Evolutionary conservation across 169 alveolate genomes (phyloP).

Genomic region (Plasmodium vivax): DNA sequence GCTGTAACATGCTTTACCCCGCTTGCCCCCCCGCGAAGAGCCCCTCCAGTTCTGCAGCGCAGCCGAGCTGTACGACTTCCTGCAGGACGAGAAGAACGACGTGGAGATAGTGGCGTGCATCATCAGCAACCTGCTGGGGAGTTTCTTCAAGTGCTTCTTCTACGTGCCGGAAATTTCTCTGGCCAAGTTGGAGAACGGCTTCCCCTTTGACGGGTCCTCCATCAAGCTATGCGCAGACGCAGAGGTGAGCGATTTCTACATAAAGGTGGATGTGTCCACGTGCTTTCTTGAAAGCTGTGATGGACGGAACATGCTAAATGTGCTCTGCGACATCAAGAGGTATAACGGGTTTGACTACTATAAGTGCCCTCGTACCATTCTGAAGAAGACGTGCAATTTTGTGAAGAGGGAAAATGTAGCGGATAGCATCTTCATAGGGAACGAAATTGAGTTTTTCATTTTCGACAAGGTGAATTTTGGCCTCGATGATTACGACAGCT

Average conservation of each 20-base stretch:
- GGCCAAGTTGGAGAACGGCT: constrained; percentile 74
- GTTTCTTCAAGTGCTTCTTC: constrained; percentile 54
- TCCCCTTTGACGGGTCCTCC: constrained; percentile 84
- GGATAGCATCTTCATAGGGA: constrained; percentile 80
- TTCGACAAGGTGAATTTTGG: constrained; percentile 81
- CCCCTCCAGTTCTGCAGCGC: neutral
- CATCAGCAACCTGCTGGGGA: constrained; percentile 48
- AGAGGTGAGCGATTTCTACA: constrained; percentile 77
- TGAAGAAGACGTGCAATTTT: constrained; percentile 43
- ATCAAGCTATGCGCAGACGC: constrained; percentile 75
- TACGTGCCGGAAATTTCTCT: constrained; percentile 55
- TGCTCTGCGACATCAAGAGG: constrained; percentile 69
- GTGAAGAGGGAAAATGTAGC: constrained; percentile 37
- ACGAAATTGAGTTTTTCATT: constrained; percentile 86
- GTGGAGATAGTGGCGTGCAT: constrained; percentile 61
- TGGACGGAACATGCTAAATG: constrained; percentile 72
- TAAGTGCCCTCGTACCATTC: constrained; percentile 77
- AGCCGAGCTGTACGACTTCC: constrained; percentile 13
- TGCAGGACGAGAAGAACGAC: constrained; percentile 18
- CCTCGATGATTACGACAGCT: constrained; percentile 74
- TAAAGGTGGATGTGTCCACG: constrained; percentile 73
- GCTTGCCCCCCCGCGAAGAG: neutral
- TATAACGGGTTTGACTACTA: constrained; percentile 68
- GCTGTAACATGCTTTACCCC: neutral
- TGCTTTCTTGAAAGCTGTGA: constrained; percentile 78